These are phyloP conservation scores for Glonium stellatum DNA, from an alignment of 495 filamentous ascomycete genomes.

Conservation along the genomic window DNA sequence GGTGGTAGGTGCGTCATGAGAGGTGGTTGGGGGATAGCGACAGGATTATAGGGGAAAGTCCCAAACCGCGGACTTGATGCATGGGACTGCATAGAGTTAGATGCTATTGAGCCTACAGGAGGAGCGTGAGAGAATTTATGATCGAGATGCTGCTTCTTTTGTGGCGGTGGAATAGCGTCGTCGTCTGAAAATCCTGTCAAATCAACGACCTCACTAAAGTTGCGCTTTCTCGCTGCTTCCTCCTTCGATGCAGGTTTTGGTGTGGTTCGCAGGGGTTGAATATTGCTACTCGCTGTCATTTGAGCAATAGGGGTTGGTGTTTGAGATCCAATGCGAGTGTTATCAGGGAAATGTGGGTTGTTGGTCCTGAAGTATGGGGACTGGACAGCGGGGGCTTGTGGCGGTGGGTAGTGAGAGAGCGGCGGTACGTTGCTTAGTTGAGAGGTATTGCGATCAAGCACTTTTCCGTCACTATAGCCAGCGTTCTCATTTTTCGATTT, in stretches of 20 bases:
- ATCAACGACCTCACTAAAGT: constrained; percentile 46
- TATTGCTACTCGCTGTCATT: constrained; percentile 13
- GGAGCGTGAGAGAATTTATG: not conserved
- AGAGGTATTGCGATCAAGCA: not conserved
- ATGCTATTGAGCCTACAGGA: not conserved
- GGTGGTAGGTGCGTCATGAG: not conserved
- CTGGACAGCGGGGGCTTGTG: not conserved
- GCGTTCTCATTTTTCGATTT: not conserved
- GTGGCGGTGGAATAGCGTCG: constrained; percentile 30
- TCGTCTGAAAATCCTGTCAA: constrained; percentile 41
- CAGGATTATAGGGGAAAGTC: not conserved
- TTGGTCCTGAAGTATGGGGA: not conserved
- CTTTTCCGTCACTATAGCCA: not conserved
- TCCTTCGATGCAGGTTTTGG: constrained; percentile 33
- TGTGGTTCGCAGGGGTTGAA: constrained; percentile 5
- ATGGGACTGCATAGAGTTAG: not conserved
- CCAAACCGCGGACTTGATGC: not conserved
- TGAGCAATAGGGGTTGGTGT: constrained; percentile 11
- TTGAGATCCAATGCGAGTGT: not conserved
- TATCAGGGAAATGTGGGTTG: constrained; percentile 5
- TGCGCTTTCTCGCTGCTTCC: constrained; percentile 42
- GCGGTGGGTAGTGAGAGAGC: not conserved
- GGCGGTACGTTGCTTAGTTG: not conserved
- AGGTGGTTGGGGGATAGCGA: not conserved
- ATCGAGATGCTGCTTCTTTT: constrained; percentile 18